phyloP scores from a whole-genome alignment of 768 basidiomycete species.

The Auriculariales sp. region DNA sequence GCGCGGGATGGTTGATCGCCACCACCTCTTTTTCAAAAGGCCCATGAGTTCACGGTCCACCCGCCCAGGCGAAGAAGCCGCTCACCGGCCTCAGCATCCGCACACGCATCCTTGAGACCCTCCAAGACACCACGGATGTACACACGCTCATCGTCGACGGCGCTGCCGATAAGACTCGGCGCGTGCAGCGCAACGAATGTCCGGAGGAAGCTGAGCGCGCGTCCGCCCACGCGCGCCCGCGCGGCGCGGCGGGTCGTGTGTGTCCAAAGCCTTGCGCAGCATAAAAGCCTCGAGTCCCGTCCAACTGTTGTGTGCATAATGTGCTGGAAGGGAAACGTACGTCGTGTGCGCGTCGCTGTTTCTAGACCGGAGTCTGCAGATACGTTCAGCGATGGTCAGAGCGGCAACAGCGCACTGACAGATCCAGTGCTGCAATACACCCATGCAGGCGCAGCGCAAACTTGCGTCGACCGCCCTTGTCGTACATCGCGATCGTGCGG shows the following conservation, averaged over 20 bases:
- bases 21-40: slow-evolving; percentile 37
- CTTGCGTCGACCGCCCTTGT: slow-evolving; percentile 68
- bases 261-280: slow-evolving; percentile 58
- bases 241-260: slow-evolving; percentile 43
- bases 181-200: slow-evolving; percentile 43
- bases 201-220: slow-evolving; percentile 65
- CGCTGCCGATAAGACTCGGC: slow-evolving; percentile 30
- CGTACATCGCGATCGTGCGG: slow-evolving; percentile 73
- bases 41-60: slow-evolving; percentile 1
- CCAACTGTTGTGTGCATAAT: slow-evolving; percentile 76
- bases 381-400: too few relatives aligned
- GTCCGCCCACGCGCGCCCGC: slow-evolving; percentile 64
- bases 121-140: slow-evolving; percentile 39
- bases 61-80: too few relatives aligned
- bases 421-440: slow-evolving; percentile 73
- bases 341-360: slow-evolving; percentile 48
- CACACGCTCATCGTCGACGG: slow-evolving; percentile 30
- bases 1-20: slow-evolving; percentile 53
- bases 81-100: slow-evolving; percentile 41
- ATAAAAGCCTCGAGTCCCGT: slow-evolving; percentile 65
- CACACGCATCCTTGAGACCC: slow-evolving; percentile 33
- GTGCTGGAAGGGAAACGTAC: slow-evolving; percentile 70
- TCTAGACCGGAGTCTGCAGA: slow-evolving; percentile 48
- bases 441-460: slow-evolving; percentile 79
- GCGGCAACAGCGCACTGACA: too few relatives aligned